Evolutionary conservation across 1,139 yeast species (phyloP).

Genomic region (Yamadazyma sp.): DNA sequence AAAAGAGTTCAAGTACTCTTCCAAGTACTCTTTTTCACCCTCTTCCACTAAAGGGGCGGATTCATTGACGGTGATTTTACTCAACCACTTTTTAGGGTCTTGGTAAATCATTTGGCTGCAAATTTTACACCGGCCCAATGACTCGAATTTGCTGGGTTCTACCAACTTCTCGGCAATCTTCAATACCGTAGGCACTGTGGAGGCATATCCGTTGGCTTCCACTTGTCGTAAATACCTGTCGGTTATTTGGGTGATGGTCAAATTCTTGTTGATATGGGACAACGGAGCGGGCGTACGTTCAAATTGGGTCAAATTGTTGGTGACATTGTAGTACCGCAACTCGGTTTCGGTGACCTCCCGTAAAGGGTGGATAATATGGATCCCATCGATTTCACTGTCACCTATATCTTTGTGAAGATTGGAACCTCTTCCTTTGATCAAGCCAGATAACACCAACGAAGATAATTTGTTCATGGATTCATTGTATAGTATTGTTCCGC

Average conservation of each 20-base stretch:
- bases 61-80: constrained; percentile 66
- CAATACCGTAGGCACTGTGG: constrained; percentile 91
- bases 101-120: constrained; percentile 54
- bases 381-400: constrained; percentile 36
- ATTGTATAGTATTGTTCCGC: constrained; percentile 65
- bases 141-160: constrained; percentile 40
- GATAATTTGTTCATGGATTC: constrained; percentile 85
- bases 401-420: constrained; percentile 54
- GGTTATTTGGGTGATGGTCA: constrained; percentile 80
- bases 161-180: constrained; percentile 82
- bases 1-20: constrained; percentile 21
- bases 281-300: constrained; percentile 20
- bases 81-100: constrained; percentile 69
- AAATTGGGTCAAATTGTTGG: constrained; percentile 27
- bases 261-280: constrained; percentile 53
- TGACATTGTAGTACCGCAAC: constrained; percentile 49
- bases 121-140: constrained; percentile 39
- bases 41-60: constrained; percentile 52
- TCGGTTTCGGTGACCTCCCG: constrained; percentile 74
- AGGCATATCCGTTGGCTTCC: constrained; percentile 77
- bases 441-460: constrained; percentile 70
- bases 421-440: constrained; percentile 90
- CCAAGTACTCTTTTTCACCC: constrained; percentile 42
- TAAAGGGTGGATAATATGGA: constrained; percentile 63
- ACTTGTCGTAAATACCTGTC: constrained; percentile 69